These are phyloP conservation scores for Quercus phellos DNA, from an alignment of 331 rosid species.

Conservation along the genomic window DNA sequence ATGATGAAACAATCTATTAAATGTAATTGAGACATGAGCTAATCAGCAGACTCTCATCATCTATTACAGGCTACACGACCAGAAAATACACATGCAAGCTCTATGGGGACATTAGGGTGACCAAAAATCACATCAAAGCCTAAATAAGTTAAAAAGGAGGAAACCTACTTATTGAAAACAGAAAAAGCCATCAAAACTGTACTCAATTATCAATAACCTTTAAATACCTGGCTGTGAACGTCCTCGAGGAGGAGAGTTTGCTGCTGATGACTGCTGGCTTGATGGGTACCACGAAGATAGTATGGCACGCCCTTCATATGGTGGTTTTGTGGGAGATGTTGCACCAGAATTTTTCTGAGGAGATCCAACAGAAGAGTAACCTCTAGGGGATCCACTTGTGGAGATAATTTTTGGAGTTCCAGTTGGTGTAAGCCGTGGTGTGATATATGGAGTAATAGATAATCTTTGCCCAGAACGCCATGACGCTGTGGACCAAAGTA, in stretches of 20 bases:
- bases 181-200: not conserved
- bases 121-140: not conserved
- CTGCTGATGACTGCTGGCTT: constrained; percentile 98
- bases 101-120: not conserved
- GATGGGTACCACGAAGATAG: constrained; percentile 85
- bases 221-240: constrained; percentile 60
- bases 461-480: constrained; percentile 52
- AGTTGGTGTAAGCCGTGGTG: constrained; percentile 85
- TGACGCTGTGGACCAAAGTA: constrained; percentile 36
- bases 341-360: constrained; percentile 63
- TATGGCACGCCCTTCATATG: constrained; percentile 58
- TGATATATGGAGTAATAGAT: constrained; percentile 79
- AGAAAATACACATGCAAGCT: not conserved
- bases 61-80: not conserved
- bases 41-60: not conserved
- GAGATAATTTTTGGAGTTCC: constrained; percentile 88
- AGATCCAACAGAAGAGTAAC: constrained; percentile 65
- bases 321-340: constrained; percentile 66
- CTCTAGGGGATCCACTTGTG: constrained; percentile 66
- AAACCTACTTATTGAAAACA: not conserved
- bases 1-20: not conserved
- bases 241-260: constrained; percentile 88
- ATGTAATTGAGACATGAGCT: not conserved
- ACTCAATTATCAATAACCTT: constrained; percentile 6
- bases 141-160: not conserved